Conservation (phyloP, 768 basidiomycete species). For the Macrolepiota dolichaula region DNA sequence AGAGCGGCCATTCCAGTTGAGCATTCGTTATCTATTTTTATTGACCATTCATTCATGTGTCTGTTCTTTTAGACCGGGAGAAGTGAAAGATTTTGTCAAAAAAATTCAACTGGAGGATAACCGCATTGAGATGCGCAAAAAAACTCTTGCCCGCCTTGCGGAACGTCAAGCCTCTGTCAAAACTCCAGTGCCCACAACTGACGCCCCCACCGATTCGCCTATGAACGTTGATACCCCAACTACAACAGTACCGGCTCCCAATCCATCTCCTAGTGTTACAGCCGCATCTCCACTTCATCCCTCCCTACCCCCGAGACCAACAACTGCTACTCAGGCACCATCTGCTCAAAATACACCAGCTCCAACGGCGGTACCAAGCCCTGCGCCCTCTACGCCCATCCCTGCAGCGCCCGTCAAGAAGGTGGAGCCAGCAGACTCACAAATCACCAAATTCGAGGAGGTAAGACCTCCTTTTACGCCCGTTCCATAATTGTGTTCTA, state of each 20-base stretch:
- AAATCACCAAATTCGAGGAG: constrained; percentile 61
- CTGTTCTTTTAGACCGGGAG: constrained; percentile 50
- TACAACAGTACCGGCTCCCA: constrained; percentile 15
- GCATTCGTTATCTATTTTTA: constrained; percentile 13
- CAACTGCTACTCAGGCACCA: constrained; percentile 14
- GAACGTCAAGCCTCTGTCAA: constrained; percentile 23
- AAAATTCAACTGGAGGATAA: constrained; percentile 66
- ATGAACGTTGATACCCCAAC: constrained; percentile 16
- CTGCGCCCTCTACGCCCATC: constrained; percentile 23
- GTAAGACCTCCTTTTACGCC: constrained; percentile 37
- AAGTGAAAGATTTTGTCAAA: constrained; percentile 71
- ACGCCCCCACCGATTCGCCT: constrained; percentile 7
- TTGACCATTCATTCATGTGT: constrained; percentile 3
- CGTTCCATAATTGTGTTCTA: constrained; percentile 1
- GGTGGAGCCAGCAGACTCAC: constrained; percentile 34
- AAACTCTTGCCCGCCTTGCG: constrained; percentile 29
- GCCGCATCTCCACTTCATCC: constrained; percentile 54
- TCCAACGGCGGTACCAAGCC: constrained; percentile 26
- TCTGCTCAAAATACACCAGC: constrained; percentile 12
- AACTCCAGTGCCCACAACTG: background rate
- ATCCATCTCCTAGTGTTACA: constrained; percentile 24
- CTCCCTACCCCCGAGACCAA: constrained; percentile 53
- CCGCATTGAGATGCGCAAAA: constrained; percentile 53
- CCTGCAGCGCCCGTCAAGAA: constrained; percentile 20
- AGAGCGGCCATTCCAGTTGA: constrained; percentile 64